Conservation (phyloP, 2,329 filamentous ascomycete genomes). For the Pestalotiopsis sp. region DNA sequence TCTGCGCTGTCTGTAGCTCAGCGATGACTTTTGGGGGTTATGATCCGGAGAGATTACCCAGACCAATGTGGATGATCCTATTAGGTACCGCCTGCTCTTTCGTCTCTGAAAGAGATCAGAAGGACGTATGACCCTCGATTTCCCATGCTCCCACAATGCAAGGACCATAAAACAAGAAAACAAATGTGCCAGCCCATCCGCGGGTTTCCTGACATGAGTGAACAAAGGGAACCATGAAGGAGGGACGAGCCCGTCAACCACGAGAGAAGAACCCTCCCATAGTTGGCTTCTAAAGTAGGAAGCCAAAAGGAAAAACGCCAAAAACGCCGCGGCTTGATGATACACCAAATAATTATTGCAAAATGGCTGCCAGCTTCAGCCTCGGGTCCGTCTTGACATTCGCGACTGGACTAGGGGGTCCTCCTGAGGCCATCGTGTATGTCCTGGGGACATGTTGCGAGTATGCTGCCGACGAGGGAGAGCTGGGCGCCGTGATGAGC, state of each 20-base stretch:
- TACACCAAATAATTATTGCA: background rate
- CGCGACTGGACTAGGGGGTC: background rate
- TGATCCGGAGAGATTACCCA: background rate
- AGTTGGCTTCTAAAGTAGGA: no score
- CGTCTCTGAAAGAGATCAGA: background rate
- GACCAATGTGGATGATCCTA: background rate
- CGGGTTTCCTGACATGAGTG: no score
- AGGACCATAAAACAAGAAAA: background rate
- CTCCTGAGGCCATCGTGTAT: background rate
- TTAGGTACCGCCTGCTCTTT: background rate
- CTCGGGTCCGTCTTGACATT: background rate
- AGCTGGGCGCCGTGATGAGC: slow-evolving; percentile 37
- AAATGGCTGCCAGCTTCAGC: background rate
- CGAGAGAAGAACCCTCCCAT: no score
- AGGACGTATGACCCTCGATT: background rate
- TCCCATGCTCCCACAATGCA: background rate
- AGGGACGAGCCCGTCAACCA: no score
- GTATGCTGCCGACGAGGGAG: slow-evolving; percentile 26
- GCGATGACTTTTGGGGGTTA: background rate
- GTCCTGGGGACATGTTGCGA: slow-evolving; percentile 8
- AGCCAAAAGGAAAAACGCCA: background rate
- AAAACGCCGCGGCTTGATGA: background rate
- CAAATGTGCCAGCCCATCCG: no score
- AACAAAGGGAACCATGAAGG: no score
- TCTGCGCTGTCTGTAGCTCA: background rate